Conservation (phyloP, 164 flowering plant species). For the Malania oleifera region DNA sequence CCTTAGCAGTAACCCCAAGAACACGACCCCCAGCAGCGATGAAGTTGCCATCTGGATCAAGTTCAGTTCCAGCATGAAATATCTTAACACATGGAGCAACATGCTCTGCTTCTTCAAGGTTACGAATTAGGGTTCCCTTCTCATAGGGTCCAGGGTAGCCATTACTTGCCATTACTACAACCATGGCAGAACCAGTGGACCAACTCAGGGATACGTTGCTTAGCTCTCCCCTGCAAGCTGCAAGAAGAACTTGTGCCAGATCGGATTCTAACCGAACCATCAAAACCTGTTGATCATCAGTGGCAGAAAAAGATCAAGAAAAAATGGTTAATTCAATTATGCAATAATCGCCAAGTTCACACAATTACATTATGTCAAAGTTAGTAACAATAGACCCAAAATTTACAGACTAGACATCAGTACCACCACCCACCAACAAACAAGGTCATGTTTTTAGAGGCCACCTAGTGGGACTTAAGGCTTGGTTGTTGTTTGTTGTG, state of each 20-base stretch:
- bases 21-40: slow-evolving; percentile 84
- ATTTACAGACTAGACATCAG: no score
- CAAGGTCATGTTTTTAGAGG: no score
- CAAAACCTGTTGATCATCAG: slow-evolving; percentile 49
- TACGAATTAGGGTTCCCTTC: slow-evolving; percentile 64
- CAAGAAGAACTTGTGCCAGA: slow-evolving; percentile 80
- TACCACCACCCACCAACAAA: no score
- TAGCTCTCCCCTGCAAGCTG: slow-evolving; percentile 80
- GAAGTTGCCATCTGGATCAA: slow-evolving; percentile 60
- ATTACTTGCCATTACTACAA: slow-evolving; percentile 90
- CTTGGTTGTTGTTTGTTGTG: no score
- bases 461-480: no score
- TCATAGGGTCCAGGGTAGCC: slow-evolving; percentile 86
- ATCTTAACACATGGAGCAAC: slow-evolving; percentile 61
- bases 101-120: slow-evolving; percentile 68
- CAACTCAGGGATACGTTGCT: slow-evolving; percentile 54
- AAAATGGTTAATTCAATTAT: no score
- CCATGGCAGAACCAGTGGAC: slow-evolving; percentile 95
- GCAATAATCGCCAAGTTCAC: background rate
- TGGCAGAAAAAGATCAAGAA: background rate
- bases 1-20: slow-evolving; percentile 80
- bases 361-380: no score
- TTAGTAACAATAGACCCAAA: no score
- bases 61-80: slow-evolving; percentile 85
- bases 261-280: slow-evolving; percentile 92